Base-by-base conservation (phyloP, 768 basidiomycete genomes). In the Brasilioporus rufonigricans region DNA sequence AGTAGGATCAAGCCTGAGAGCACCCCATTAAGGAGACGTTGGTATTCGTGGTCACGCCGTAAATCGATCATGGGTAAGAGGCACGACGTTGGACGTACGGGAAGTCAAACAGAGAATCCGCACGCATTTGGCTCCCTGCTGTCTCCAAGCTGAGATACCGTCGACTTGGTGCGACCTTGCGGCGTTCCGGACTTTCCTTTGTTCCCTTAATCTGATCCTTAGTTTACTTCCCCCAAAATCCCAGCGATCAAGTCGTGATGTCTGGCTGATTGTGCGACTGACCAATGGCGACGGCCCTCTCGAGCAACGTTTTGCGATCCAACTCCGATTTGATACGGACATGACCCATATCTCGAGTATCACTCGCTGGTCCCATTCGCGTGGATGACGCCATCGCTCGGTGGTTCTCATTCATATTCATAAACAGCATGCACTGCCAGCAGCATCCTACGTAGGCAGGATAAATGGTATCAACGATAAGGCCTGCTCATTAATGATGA, bases 301-400 rank as follows among this genome's bases (percentile, higher is more conserved):
- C 16, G 9, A 35, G 18, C 27, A 58, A 57, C 47, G 44, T 48
- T 53, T 11, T 3, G 14, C 4, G 14, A 11, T 46, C 27, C 44
- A 44, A 45, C 52, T 52, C 63, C 63, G 63, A 55, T n/a, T 44
- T 62, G 59, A 58, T 44, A 52, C 49, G 36, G 26, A 18, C 41
- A n/a, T 40, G 45, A 26, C 36, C 46, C 49, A 61, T 61, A 61
- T 52, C 46, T 44, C 41, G n/a, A 39, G 33, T 24, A n/a, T 9
- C 12, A 14, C 33, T 33, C 19, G 40, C 40, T 33, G 36, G 39
- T 51, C 14, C 27, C 32, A 14, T 56, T 29, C 26, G 41, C 40
- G 23, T 43, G 23, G 13, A 55, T 64, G 60, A 56, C 54, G 45
- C 55, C 51, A 64, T 52, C n/a, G 36, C 21, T 52, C 53, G 53